Evolutionary conservation across 306 rosid species (phyloP).

Genomic region (Oemleria cerasiformis): DNA sequence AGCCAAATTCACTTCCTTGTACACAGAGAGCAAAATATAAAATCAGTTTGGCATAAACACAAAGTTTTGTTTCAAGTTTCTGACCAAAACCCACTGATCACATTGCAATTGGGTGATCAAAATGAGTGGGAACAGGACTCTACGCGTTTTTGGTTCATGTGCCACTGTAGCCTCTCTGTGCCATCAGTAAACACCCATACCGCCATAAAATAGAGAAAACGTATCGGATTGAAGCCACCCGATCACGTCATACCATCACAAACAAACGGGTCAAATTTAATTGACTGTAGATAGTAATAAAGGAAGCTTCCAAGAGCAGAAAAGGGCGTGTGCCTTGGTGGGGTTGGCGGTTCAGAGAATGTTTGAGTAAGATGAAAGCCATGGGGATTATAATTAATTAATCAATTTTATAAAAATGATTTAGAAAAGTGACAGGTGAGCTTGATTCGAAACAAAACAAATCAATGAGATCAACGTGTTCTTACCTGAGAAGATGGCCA

Average conservation of each 20-base stretch:
- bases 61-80: not conserved
- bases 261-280: not conserved
- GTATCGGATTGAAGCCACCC: too few species aligned
- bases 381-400: not conserved
- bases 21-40: not conserved
- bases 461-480: slow-evolving; percentile 27
- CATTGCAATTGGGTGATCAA: not conserved
- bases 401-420: not conserved
- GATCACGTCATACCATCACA: too few species aligned
- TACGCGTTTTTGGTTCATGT: slow-evolving; percentile 13
- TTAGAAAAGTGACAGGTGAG: not conserved
- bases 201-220: not conserved
- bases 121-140: not conserved
- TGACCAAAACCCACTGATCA: not conserved
- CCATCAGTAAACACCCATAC: not conserved
- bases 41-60: not conserved
- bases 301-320: slow-evolving; percentile 12
- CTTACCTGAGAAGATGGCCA: slow-evolving; percentile 25
- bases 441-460: slow-evolving; percentile 19
- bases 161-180: not conserved
- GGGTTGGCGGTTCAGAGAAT: slow-evolving; percentile 4
- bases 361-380: slow-evolving; percentile 20
- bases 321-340: slow-evolving; percentile 21
- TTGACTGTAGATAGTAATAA: slow-evolving; percentile 1
- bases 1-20: not conserved